These are phyloP conservation scores for Cordyceps militaris DNA, from an alignment of 2,329 filamentous ascomycete genomes.

Conservation along the genomic window DNA sequence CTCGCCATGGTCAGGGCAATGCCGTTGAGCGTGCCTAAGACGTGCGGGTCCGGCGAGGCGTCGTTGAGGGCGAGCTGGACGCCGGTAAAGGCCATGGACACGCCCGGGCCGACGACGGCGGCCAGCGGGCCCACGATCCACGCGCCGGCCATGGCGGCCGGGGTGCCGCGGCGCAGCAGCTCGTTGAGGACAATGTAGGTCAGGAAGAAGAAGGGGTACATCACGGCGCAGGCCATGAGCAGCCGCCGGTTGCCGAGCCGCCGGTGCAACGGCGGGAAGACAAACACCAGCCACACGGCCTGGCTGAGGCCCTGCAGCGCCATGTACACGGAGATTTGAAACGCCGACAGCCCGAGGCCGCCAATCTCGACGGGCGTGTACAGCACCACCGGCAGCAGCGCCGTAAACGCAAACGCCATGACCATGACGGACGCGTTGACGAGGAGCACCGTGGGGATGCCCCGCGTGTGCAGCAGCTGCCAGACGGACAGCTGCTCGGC, in stretches of 20 bases:
- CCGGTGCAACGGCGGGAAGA: slow-evolving; percentile 61
- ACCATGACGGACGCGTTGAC: slow-evolving; percentile 61
- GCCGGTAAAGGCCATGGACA: slow-evolving; percentile 63
- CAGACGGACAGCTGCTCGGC: slow-evolving; percentile 18
- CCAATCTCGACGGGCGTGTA: slow-evolving; percentile 57
- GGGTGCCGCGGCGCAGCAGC: slow-evolving; percentile 30
- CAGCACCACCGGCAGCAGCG: slow-evolving; percentile 61
- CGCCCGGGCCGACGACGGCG: slow-evolving; percentile 49
- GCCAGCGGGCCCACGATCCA: slow-evolving; percentile 44
- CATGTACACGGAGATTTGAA: slow-evolving; percentile 61
- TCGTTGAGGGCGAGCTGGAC: slow-evolving; percentile 71
- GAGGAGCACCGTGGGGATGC: slow-evolving; percentile 59
- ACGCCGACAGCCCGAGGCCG: slow-evolving; percentile 55
- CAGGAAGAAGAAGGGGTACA: slow-evolving; percentile 59
- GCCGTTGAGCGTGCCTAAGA: slow-evolving; percentile 66
- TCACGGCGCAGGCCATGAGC: slow-evolving; percentile 44
- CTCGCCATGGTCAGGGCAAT: slow-evolving; percentile 49
- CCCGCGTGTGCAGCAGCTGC: slow-evolving; percentile 52
- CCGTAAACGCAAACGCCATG: slow-evolving; percentile 65
- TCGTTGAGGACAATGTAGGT: slow-evolving; percentile 51
- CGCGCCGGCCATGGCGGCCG: slow-evolving; percentile 37
- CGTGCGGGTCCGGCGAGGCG: slow-evolving; percentile 55
- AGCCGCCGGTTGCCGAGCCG: slow-evolving; percentile 60
- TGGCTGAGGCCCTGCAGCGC: slow-evolving; percentile 58
- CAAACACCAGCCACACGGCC: slow-evolving; percentile 61